Conservation (phyloP, 139 green algal genomes). For the Chlamydomonas sp. region DNA sequence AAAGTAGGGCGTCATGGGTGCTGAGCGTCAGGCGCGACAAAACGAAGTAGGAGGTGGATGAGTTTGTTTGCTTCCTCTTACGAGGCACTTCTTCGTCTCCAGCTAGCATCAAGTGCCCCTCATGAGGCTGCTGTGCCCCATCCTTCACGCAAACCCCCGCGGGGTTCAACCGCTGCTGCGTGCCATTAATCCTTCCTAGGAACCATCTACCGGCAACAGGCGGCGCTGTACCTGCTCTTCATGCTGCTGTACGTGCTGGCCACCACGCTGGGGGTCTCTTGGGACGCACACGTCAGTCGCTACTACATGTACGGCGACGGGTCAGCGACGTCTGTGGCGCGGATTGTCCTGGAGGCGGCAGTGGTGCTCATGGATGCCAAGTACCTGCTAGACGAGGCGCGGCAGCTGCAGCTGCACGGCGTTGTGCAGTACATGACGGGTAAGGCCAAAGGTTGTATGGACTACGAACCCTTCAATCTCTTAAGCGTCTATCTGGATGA, state of each 20-base stretch:
- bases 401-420: not conserved
- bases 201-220: slow-evolving; percentile 5
- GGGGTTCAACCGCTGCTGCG: too few species aligned
- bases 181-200: not conserved
- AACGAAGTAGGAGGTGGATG: too few species aligned
- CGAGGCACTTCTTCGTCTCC: too few species aligned
- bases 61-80: too few species aligned
- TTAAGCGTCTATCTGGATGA: too few species aligned
- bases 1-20: too few species aligned
- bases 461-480: not conserved
- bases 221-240: not conserved
- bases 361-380: not conserved
- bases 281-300: not conserved
- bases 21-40: too few species aligned
- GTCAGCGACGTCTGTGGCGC: not conserved
- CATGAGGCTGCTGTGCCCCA: too few species aligned
- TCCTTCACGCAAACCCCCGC: too few species aligned
- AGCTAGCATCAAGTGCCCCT: too few species aligned
- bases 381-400: not conserved
- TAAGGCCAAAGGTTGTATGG: not conserved
- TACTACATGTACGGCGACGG: not conserved
- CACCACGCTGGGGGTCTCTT: not conserved
- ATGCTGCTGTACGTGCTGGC: not conserved
- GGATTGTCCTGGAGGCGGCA: not conserved
- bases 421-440: not conserved